These are phyloP conservation scores for Claviceps fusiformis DNA, from an alignment of 2,329 filamentous ascomycete genomes.

Conservation along the genomic window DNA sequence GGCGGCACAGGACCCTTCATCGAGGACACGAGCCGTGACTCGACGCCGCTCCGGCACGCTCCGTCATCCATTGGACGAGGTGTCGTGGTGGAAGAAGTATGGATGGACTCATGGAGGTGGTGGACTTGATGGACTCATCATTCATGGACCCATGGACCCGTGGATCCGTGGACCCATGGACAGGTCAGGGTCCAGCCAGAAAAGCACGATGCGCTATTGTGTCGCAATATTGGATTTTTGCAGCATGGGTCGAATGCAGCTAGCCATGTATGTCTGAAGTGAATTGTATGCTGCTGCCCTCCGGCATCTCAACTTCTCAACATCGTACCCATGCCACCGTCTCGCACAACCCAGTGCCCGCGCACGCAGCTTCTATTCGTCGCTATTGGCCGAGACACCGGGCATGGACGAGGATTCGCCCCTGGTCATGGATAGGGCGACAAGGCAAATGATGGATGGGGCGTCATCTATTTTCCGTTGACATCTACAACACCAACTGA, in stretches of 20 bases:
- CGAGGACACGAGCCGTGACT: no score
- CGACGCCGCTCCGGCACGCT: no score
- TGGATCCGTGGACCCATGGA: no score
- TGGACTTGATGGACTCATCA: no score
- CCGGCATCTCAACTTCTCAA: neutral
- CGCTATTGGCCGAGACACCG: neutral
- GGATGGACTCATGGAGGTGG: no score
- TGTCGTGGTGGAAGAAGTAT: no score
- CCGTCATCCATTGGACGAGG: neutral
- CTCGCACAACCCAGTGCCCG: no score
- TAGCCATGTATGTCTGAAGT: neutral
- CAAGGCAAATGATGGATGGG: neutral
- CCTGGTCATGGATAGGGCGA: neutral
- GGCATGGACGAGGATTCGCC: neutral
- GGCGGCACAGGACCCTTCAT: no score
- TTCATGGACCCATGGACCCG: no score
- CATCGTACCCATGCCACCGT: no score
- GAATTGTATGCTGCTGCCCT: neutral
- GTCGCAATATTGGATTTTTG: neutral
- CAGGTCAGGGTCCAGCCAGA: neutral
- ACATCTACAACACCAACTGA: no score
- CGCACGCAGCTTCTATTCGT: no score
- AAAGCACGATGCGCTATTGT: neutral
- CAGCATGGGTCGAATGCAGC: neutral
- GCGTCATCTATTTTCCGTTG: neutral